Evolutionary conservation across 2,329 filamentous ascomycete species (phyloP), one percentile per base, ranked within the genome.

Genomic region (Diaporthe citriasiana): DNA sequence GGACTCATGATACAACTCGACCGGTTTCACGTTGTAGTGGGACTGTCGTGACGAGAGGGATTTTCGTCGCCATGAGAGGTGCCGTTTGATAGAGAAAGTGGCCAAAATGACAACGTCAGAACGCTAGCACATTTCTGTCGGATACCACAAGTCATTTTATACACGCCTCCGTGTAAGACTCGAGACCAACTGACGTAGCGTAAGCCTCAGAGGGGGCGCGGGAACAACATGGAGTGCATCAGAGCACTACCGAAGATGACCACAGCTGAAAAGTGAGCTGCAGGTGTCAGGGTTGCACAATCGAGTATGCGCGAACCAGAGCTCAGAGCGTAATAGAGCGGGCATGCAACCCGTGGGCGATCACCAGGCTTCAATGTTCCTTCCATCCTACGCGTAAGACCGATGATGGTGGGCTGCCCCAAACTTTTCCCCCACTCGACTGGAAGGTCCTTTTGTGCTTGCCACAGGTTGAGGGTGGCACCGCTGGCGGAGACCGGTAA

Each of bases 1-100:
- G 74, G 74, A 65, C 74, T 71, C 74, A 75, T 75, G 13, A 33
- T 53, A 35, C 15, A 33, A 33, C 51, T 51, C 25, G 45, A 25
- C 33, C 45, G 38, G 47, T 17, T 50, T 63, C 33, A 42, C 35
- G 25, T 71, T 12, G 35, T 38, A 19, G 15, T 12, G 33, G 22
- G 13, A 19, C 25, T 42, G 15, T 53, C 27, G 35, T 50, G 47
- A 25, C 42, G 27, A 25, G 56, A 50, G 17, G 13, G 19, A 17
- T 27, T 27, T 17, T 56, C 33, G 56, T 33, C 51, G 69, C 69
- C 69, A 63, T 71, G 25, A 33, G 38, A 33, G 35, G 51, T 3
- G 33, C n/a, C 10, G 12, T 17, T 51, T 17, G 3, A 53, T 8
- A 22, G 27, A 33, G 33, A 25, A 33, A 42, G 30, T 38, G 56